phyloP scores from a whole-genome alignment of 257 asterid species.

The Plantago elongata region DNA sequence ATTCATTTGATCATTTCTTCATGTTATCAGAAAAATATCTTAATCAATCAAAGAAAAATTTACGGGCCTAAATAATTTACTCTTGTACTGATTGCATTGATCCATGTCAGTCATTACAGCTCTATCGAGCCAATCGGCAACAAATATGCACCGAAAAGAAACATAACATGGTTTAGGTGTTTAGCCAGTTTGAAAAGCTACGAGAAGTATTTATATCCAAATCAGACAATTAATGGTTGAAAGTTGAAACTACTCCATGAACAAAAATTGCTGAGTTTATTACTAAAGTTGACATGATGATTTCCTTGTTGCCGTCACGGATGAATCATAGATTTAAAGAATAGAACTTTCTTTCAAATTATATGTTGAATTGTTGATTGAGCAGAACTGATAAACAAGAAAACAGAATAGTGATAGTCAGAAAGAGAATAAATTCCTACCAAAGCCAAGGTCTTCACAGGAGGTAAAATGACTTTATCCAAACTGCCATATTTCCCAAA shows the following conservation, averaged over 20 bases:
- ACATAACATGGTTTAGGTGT: neutral
- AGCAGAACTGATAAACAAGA: constrained; percentile 3
- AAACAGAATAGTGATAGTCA: neutral
- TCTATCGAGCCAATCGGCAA: neutral
- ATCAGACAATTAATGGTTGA: neutral
- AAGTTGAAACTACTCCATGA: too few species aligned
- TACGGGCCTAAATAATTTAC: constrained; percentile 1
- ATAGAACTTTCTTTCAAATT: neutral
- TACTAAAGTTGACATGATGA: too few species aligned
- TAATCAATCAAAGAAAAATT: constrained; percentile 2
- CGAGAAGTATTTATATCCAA: neutral
- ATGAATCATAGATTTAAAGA: too few species aligned
- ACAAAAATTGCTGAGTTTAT: too few species aligned
- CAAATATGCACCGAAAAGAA: neutral
- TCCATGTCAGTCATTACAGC: neutral
- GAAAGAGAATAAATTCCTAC: constrained; percentile 35
- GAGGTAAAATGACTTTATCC: constrained; percentile 83
- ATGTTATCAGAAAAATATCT: too few species aligned
- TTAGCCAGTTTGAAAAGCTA: neutral
- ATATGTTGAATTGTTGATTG: neutral
- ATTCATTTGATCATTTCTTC: too few species aligned
- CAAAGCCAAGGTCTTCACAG: constrained; percentile 85
- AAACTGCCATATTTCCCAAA: constrained; percentile 82
- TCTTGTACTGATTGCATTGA: neutral
- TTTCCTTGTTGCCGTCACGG: too few species aligned